Base-by-base conservation (phyloP, 148 eudicot genomes). In the Fagopyrum homotropicum region DNA sequence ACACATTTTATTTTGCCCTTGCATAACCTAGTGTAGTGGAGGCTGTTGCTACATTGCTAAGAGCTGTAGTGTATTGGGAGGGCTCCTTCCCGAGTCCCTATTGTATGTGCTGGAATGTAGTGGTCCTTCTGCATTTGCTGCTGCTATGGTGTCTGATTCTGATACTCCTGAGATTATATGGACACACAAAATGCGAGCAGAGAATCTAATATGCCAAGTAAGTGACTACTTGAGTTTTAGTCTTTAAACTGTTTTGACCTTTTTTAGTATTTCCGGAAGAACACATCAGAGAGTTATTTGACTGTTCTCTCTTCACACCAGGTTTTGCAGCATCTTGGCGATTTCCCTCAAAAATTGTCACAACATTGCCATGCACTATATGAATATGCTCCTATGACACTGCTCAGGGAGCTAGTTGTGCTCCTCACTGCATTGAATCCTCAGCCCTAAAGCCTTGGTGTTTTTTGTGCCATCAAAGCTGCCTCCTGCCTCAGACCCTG, bases 151-250 rank as follows among this genome's bases (percentile, higher is more conserved):
- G 64, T 92, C 99, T 78, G 99, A 96, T 83, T 96, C 98, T 73
- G 97, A 96, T 85, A 96, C 98, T 79, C 99, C 99, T 80, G 99
- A 96, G 81, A 96, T 96, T 78, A 87, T 96, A 74, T 96, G 99
- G 99, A 96, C 99, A 10, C 99, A 96, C 85, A 96, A 92, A 83
- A 96, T 96, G 99, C 85, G 99, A 82, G 99, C 99, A 66, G 98
- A 96, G 78, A 88, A 96, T 87, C 90, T 96, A 73, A 96, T 96
- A 68, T 82, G 90, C 70, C 99, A 96, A 96, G 99, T 96, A 82
- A 75, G 80, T 74, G 45, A 79, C 56, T 51, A 63, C 12, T 55
- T 55, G 40, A 15, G 49, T n/a, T n/a, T 55, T 45, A 55, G 12
- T 73, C 22, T 75, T 76, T 29, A 9, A 54, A 9, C 54, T 77